Evolutionary conservation across 352 stramenopile genomes (phyloP), one percentile per base, ranked within the genome.

Genomic region (Albugo laibachii): DNA sequence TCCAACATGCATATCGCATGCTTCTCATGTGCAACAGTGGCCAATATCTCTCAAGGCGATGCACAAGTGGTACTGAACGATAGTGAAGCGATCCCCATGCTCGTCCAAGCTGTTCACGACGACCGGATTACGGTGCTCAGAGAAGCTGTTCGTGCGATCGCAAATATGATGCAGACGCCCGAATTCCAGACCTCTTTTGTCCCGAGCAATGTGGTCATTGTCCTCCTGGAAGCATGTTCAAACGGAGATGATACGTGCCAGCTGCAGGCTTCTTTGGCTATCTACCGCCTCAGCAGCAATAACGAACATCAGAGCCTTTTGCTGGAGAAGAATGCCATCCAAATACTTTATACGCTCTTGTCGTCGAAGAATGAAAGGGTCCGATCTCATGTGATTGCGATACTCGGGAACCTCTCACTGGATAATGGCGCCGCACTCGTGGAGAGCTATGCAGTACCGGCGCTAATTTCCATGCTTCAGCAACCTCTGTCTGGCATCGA

Each of bases 241-340:
- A 67, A 83, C 39, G 84, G 97, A 41, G 68, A 92, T 55, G 70
- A 96, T 54, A 88, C 92, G 59, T 91, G 84, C 52, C 72, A 91
- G 47, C 93, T 91, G 56, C 94, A 95, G 58, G 62, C 68, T 5
- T 72, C 83, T 11, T 62, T 96, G 38, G 70, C 67, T 35, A 80
- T 95, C 38, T 71, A 95, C 48, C 97, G 96, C 53, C 62, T 97
- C 20, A 56, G 67, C 12, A 67, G 66, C 20, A 94, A 93, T 45
- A 48, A 43, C 59, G 6, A 89, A 65, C 5, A 86, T 97, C 50
- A 53, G 56, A 13, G 61, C 58, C 6, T 87, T 11, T 63, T 95
- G 36, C 59, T 82, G 10, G 58, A 70, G 14, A 67, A 68, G n/a
- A 75, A 70, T 0, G 59, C 60, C 0, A 55, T 88, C 11, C 65